Evolutionary conservation across 768 basidiomycete genomes (phyloP).

Genomic region (Mycena galericulata): DNA sequence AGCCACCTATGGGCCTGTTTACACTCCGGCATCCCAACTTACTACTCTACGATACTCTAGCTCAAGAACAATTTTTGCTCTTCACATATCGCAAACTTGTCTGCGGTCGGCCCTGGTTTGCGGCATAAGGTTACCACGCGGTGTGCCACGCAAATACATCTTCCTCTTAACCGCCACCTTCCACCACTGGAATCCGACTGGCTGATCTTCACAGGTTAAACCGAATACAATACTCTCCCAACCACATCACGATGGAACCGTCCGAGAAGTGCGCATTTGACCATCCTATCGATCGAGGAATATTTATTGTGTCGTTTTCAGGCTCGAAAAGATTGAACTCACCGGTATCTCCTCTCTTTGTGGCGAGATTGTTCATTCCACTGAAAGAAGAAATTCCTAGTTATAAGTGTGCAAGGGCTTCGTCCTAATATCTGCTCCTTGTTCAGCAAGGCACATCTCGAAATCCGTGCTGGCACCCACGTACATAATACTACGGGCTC

Average conservation of each 20-base stretch:
- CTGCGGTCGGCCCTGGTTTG: not conserved
- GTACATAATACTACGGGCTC: constrained; percentile 11
- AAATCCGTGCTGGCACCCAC: constrained; percentile 1
- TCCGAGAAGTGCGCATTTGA: constrained; percentile 10
- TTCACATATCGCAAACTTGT: no score
- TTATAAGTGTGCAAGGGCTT: constrained; percentile 8
- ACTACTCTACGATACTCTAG: no score
- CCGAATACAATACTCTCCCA: not conserved
- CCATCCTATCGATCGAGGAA: not conserved
- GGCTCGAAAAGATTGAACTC: constrained; percentile 27
- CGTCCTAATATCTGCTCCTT: constrained; percentile 7
- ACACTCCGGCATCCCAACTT: no score
- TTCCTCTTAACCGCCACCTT: constrained; percentile 5
- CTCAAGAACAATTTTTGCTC: no score
- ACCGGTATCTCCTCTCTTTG: constrained; percentile 9
- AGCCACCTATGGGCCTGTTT: no score
- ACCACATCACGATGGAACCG: constrained; percentile 17
- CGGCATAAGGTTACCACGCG: no score
- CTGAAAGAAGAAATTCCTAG: constrained; percentile 14
- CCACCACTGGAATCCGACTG: not conserved
- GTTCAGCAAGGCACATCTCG: constrained; percentile 18
- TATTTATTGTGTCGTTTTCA: constrained; percentile 6
- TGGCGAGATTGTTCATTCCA: not conserved
- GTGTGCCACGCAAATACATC: constrained; percentile 2
- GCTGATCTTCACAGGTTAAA: not conserved